A percentile compares a stretch with the other conserved stretches of the same genome.
These are phyloP conservation scores for Phytophthora cryptogea DNA, from an alignment of 352 stramenopile species.

Conservation along the genomic window DNA sequence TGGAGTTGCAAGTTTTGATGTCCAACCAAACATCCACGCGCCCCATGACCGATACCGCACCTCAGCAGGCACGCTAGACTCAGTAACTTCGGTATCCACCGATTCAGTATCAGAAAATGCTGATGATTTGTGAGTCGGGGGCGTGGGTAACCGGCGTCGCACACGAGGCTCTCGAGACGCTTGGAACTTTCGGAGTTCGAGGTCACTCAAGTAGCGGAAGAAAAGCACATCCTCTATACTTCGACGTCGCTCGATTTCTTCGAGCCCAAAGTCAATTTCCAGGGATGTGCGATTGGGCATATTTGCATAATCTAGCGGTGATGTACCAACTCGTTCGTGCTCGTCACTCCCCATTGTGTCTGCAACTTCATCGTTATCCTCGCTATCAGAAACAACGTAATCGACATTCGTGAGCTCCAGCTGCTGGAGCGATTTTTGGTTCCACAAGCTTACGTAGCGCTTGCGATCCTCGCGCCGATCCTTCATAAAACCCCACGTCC, in stretches of 20 bases:
- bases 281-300: constrained; percentile 21
- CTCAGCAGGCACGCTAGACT: constrained; percentile 72
- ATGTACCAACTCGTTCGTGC: constrained; percentile 5
- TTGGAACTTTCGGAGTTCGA: constrained; percentile 45
- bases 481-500: constrained; percentile 86
- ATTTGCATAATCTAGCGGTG: constrained; percentile 11
- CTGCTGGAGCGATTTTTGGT: constrained; percentile 38
- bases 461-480: constrained; percentile 80
- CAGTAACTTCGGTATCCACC: constrained; percentile 77
- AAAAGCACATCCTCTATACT: constrained; percentile 84
- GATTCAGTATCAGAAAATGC: constrained; percentile 77
- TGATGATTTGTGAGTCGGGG: constrained; percentile 51
- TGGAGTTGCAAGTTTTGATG: constrained; percentile 61
- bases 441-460: constrained; percentile 74
- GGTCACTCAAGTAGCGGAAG: constrained; percentile 82
- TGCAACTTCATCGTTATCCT: constrained; percentile 52
- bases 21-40: constrained; percentile 88
- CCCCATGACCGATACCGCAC: constrained; percentile 81
- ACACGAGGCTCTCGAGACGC: constrained; percentile 23
- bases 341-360: constrained; percentile 25
- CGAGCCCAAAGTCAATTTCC: constrained; percentile 46
- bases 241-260: constrained; percentile 77
- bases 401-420: constrained; percentile 37
- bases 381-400: constrained; percentile 58
- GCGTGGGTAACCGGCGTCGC: constrained; percentile 30